These are phyloP conservation scores for Magnusiomyces magnusii DNA, from an alignment of 1,139 yeast genomes.

Conservation along the genomic window DNA sequence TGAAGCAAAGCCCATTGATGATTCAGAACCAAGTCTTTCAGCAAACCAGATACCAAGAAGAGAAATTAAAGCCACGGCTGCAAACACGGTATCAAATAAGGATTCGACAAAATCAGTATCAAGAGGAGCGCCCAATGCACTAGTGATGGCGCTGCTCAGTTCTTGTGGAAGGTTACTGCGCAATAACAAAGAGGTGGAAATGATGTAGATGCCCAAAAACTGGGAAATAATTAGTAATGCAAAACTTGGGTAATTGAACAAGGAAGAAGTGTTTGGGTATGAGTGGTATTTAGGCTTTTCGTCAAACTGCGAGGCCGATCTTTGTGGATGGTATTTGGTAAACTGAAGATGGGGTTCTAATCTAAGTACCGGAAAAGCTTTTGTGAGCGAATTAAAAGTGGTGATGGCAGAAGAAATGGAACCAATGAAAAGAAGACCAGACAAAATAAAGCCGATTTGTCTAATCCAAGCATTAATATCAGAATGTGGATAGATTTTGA, in stretches of 20 bases:
- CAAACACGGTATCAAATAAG: slow-evolving; percentile 75
- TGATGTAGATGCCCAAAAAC: slow-evolving; percentile 66
- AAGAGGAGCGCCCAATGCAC: slow-evolving; percentile 41
- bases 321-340: slow-evolving; percentile 3
- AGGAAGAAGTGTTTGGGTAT: slow-evolving; percentile 1
- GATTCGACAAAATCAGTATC: slow-evolving; percentile 60
- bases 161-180: slow-evolving; percentile 63
- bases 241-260: slow-evolving; percentile 8
- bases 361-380: slow-evolving; percentile 27
- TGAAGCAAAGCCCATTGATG: too few species aligned
- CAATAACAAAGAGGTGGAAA: slow-evolving; percentile 71
- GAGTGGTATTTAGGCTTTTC: slow-evolving; percentile 14
- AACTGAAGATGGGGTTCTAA: slow-evolving; percentile 4
- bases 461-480: slow-evolving; percentile 51
- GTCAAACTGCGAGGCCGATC: slow-evolving; percentile 1
- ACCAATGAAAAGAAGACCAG: slow-evolving; percentile 59
- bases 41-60: slow-evolving; percentile 8
- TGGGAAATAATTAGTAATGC: slow-evolving; percentile 52
- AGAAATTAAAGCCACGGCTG: slow-evolving; percentile 39
- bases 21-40: slow-evolving; percentile 1
- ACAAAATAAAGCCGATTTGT: slow-evolving; percentile 55
- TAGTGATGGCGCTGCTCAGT: slow-evolving; percentile 48
- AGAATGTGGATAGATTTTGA: slow-evolving; percentile 14
- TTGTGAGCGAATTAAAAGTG: slow-evolving; percentile 27
- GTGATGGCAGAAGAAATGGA: slow-evolving; percentile 40